These are phyloP conservation scores for Sporothrix brasiliensis DNA, from an alignment of 2,329 filamentous ascomycete species.

Conservation along the genomic window DNA sequence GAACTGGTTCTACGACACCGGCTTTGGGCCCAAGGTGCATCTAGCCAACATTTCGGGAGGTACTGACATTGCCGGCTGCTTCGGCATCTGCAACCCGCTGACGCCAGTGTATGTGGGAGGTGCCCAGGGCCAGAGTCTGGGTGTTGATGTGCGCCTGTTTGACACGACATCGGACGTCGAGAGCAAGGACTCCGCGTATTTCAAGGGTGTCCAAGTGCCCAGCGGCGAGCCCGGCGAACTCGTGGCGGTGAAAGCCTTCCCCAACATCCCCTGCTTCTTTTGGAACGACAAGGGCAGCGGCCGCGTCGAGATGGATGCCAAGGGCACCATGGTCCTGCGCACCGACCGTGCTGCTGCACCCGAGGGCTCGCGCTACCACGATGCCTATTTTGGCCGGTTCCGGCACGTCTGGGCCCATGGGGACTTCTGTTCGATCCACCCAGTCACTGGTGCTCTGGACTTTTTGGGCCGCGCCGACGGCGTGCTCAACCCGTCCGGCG, in stretches of 20 bases:
- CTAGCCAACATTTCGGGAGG: constrained; percentile 76
- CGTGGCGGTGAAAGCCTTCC: constrained; percentile 70
- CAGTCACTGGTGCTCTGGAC: constrained; percentile 63
- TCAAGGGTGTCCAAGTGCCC: constrained; percentile 49
- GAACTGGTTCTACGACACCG: constrained; percentile 75
- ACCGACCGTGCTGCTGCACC: constrained; percentile 44
- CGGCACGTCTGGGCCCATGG: constrained; percentile 78
- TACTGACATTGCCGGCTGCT: constrained; percentile 70
- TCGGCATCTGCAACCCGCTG: constrained; percentile 68
- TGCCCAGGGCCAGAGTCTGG: constrained; percentile 54
- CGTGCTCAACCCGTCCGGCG: constrained; percentile 76
- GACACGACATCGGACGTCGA: constrained; percentile 57
- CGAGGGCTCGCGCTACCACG: constrained; percentile 60
- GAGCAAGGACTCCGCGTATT: constrained; percentile 49
- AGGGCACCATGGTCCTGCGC: constrained; percentile 32
- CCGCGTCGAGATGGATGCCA: constrained; percentile 31
- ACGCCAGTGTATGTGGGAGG: constrained; percentile 65
- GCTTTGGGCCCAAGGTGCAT: constrained; percentile 68
- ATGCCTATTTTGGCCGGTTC: constrained; percentile 65
- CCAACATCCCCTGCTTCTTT: constrained; percentile 72
- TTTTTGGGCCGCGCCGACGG: constrained; percentile 76
- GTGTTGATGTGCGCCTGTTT: constrained; percentile 59
- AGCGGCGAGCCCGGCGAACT: constrained; percentile 73
- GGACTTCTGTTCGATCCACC: constrained; percentile 75
- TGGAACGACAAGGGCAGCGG: constrained; percentile 55